A percentile compares a stretch with the other conserved stretches of the same genome.
Conservation (phyloP, 495 filamentous ascomycete genomes). For the Lophiostoma macrostomum region DNA sequence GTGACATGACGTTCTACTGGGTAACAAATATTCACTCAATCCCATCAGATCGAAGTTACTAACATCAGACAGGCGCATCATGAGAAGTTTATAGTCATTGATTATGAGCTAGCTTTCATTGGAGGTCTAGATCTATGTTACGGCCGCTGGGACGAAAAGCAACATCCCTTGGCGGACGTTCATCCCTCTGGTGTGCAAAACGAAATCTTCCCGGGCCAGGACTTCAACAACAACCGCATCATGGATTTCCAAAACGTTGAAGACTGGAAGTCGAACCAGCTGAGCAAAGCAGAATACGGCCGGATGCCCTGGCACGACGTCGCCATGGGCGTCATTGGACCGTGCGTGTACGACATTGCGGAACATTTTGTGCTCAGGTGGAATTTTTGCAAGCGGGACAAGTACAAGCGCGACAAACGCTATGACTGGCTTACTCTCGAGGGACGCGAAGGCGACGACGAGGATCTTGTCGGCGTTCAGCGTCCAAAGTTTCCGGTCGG, state of each 20-base stretch:
- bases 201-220: slow-evolving; percentile 92
- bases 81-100: slow-evolving; percentile 93
- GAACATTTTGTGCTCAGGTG: slow-evolving; percentile 94
- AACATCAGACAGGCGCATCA: slow-evolving; percentile 63
- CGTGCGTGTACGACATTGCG: slow-evolving; percentile 89
- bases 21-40: slow-evolving; percentile 11
- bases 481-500: slow-evolving; percentile 82
- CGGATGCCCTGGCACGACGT: slow-evolving; percentile 99
- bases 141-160: slow-evolving; percentile 83
- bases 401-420: slow-evolving; percentile 80
- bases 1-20: slow-evolving; percentile 98
- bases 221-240: slow-evolving; percentile 88
- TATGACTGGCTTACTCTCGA: slow-evolving; percentile 82
- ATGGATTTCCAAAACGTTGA: slow-evolving; percentile 91
- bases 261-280: slow-evolving; percentile 88
- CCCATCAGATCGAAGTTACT: not conserved
- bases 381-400: slow-evolving; percentile 97
- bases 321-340: slow-evolving; percentile 81
- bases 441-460: slow-evolving; percentile 74
- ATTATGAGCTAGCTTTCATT: slow-evolving; percentile 86
- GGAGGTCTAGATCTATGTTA: slow-evolving; percentile 96
- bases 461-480: slow-evolving; percentile 83
- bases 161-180: slow-evolving; percentile 82
- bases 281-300: slow-evolving; percentile 88
- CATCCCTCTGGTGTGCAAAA: slow-evolving; percentile 78